phyloP scores from a whole-genome alignment of 768 basidiomycete genomes.

The Leccinum subtestaceum region DNA sequence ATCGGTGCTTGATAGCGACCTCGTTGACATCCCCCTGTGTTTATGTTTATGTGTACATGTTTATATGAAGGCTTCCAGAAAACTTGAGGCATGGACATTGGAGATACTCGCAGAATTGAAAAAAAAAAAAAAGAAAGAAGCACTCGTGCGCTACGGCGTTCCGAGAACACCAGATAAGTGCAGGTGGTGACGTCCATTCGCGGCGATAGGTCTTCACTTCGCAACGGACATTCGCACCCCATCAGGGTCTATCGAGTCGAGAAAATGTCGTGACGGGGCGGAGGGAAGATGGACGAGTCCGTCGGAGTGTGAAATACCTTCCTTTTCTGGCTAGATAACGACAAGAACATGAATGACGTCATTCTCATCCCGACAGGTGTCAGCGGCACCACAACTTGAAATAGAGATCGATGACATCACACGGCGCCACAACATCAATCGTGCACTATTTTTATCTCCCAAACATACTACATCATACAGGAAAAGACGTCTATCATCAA shows the following conservation, averaged over 20 bases:
- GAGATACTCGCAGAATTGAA: too few relatives aligned
- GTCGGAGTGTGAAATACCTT: too few relatives aligned
- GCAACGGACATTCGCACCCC: background rate
- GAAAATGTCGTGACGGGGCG: too few relatives aligned
- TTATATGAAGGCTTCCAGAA: too few relatives aligned
- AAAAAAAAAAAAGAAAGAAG: too few relatives aligned
- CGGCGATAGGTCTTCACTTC: background rate
- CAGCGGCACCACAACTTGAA: background rate
- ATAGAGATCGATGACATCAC: background rate
- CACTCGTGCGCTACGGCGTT: too few relatives aligned
- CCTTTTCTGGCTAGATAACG: too few relatives aligned
- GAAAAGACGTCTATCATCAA: constrained; percentile 18
- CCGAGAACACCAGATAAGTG: background rate
- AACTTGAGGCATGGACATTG: too few relatives aligned
- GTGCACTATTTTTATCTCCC: background rate
- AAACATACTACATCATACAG: constrained; percentile 33
- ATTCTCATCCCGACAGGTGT: background rate
- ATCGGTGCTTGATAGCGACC: too few relatives aligned
- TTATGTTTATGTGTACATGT: too few relatives aligned
- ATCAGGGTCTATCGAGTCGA: background rate
- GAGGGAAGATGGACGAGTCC: too few relatives aligned
- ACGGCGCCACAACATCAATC: background rate
- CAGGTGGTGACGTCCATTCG: background rate
- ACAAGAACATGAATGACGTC: background rate
- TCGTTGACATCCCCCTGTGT: too few relatives aligned